phyloP scores from a whole-genome alignment of 768 basidiomycete genomes.

The Omphalotus guepiniiformis region DNA sequence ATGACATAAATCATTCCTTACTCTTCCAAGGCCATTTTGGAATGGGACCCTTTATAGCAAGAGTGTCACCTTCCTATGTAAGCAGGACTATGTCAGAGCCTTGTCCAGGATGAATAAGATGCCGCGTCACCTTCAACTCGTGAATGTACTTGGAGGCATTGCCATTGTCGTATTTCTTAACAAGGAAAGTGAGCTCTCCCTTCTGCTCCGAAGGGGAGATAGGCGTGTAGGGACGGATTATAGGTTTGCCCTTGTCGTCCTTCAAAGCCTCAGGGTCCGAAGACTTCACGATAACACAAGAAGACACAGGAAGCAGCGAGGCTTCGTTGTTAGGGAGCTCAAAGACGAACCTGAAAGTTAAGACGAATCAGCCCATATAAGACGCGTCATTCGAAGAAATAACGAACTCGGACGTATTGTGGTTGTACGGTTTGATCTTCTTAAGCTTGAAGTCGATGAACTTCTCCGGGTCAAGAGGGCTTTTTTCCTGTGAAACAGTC shows the following conservation, averaged over 20 bases:
- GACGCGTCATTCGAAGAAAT: neutral
- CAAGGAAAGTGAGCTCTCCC: slow-evolving; percentile 73
- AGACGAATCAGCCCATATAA: neutral
- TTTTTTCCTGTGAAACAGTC: slow-evolving; percentile 46
- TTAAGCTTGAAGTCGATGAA: slow-evolving; percentile 82
- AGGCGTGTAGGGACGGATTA: slow-evolving; percentile 92
- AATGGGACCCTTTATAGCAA: slow-evolving; percentile 90
- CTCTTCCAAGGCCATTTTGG: slow-evolving; percentile 84
- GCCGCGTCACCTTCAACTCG: slow-evolving; percentile 48
- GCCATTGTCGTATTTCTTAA: slow-evolving; percentile 84
- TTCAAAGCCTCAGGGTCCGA: slow-evolving; percentile 60
- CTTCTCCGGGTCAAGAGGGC: slow-evolving; percentile 69
- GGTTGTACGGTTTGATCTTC: slow-evolving; percentile 82
- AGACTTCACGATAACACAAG: slow-evolving; percentile 74
- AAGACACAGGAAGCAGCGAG: slow-evolving; percentile 74
- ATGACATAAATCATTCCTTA: slow-evolving; percentile 29
- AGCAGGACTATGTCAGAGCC: neutral
- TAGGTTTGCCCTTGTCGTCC: slow-evolving; percentile 80
- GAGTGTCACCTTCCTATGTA: slow-evolving; percentile 63
- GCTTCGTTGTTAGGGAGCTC: slow-evolving; percentile 75
- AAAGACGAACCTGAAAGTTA: slow-evolving; percentile 60
- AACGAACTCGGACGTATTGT: slow-evolving; percentile 79
- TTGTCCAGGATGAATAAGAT: neutral
- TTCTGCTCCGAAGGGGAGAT: slow-evolving; percentile 70
- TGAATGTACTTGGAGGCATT: slow-evolving; percentile 84